A percentile compares a stretch with the other conserved stretches of the same genome.
Conservation (phyloP, 192 early-diverging fungal genomes). For the Phycomyces nitens region DNA sequence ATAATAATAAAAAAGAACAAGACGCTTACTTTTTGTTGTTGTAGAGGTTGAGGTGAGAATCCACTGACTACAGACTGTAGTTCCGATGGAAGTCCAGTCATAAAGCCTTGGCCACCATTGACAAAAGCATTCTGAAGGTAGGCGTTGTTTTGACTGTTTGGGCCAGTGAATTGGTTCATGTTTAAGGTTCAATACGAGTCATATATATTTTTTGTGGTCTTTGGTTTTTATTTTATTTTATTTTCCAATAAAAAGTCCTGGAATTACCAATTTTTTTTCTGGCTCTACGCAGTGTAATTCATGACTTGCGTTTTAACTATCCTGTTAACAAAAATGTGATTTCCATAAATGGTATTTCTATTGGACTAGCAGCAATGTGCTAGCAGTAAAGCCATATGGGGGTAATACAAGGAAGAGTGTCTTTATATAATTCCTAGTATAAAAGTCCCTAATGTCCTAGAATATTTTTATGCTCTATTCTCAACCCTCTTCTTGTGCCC, state of each 20-base stretch:
- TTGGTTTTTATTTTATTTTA: not conserved
- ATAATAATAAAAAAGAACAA: not conserved
- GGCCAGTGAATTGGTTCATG: slow-evolving; percentile 21
- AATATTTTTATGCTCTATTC: too few relatives aligned
- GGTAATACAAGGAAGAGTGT: too few relatives aligned
- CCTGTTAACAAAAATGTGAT: too few relatives aligned
- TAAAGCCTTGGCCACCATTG: not conserved
- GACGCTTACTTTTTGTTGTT: not conserved
- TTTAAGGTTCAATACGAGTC: slow-evolving; percentile 1
- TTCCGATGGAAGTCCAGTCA: slow-evolving; percentile 15
- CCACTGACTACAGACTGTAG: slow-evolving; percentile 19
- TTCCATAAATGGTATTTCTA: too few relatives aligned
- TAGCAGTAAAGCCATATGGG: too few relatives aligned
- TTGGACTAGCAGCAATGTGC: too few relatives aligned
- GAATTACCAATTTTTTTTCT: too few relatives aligned
- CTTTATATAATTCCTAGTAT: too few relatives aligned
- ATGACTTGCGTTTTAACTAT: too few relatives aligned
- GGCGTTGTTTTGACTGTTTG: slow-evolving; percentile 12
- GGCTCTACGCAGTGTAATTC: too few relatives aligned
- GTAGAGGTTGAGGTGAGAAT: slow-evolving; percentile 9
- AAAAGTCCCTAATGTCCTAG: too few relatives aligned
- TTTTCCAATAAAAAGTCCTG: not conserved
- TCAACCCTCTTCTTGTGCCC: too few relatives aligned
- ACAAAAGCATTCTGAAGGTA: slow-evolving; percentile 20
- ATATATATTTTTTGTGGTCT: not conserved